Percentiles rank a stretch among this genome's conserved stretches.
phyloP scores from a whole-genome alignment of 345 rosid species.

The Eucalyptus albens region DNA sequence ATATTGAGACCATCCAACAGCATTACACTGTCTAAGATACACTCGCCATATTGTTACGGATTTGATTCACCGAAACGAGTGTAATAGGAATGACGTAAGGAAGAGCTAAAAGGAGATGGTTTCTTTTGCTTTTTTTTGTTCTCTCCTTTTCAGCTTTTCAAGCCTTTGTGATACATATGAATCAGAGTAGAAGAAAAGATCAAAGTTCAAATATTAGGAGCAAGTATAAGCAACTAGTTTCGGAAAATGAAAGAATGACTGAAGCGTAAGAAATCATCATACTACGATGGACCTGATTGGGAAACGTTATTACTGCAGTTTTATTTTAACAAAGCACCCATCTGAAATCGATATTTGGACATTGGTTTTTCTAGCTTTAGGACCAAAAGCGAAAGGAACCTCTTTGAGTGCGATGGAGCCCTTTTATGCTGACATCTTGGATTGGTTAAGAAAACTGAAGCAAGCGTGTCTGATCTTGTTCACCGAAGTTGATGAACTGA shows the following conservation, averaged over 20 bases:
- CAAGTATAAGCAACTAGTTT: background rate
- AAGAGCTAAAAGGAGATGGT: background rate
- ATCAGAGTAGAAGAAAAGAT: background rate
- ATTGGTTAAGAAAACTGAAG: background rate
- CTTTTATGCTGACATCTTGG: background rate
- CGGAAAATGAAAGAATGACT: background rate
- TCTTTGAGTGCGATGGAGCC: background rate
- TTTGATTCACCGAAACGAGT: background rate
- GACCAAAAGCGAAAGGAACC: background rate
- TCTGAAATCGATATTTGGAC: background rate
- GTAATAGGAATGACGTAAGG: background rate
- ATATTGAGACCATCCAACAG: conserved; percentile 62
- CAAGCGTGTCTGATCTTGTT: background rate
- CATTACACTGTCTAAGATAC: conserved; percentile 39
- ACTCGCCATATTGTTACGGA: background rate
- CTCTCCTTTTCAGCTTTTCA: background rate
- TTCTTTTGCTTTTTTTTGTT: background rate
- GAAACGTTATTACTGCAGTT: background rate
- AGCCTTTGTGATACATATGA: background rate
- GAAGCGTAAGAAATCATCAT: background rate
- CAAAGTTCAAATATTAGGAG: background rate
- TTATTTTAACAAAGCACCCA: background rate
- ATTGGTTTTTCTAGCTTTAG: background rate
- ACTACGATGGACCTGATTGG: background rate
- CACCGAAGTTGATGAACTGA: background rate